Conservation (phyloP, 2,329 filamentous ascomycete species). For the Paradendryphiella salina region DNA sequence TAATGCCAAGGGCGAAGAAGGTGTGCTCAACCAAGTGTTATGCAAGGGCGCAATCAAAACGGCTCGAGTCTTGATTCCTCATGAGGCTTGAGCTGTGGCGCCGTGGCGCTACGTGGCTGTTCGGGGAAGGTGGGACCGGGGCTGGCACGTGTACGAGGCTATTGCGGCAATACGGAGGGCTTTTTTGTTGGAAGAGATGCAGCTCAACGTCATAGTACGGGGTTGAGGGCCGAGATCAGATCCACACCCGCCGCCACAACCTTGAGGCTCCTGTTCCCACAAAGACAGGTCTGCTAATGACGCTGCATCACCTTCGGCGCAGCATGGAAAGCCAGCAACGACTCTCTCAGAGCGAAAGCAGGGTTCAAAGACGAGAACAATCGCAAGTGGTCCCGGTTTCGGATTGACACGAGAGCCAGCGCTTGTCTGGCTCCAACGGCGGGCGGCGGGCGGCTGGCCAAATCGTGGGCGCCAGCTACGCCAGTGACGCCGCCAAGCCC, state of each 20-base stretch:
- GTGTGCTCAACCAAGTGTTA: too few species aligned
- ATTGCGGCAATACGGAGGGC: constrained; percentile 2
- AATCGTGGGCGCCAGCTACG: not conserved
- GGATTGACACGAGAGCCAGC: not conserved
- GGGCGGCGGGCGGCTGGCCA: constrained; percentile 15
- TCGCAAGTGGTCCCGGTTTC: not conserved
- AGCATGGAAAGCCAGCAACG: not conserved
- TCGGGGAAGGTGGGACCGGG: not conserved
- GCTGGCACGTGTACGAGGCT: not conserved
- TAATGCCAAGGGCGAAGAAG: too few species aligned
- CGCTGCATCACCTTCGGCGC: not conserved
- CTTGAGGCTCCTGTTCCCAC: constrained; percentile 9
- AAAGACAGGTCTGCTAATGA: not conserved
- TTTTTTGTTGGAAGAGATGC: constrained; percentile 2
- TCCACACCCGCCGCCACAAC: constrained; percentile 7
- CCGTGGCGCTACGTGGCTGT: constrained; percentile 4
- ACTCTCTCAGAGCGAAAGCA: not conserved
- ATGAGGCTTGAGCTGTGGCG: not conserved
- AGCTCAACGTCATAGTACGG: constrained; percentile 15
- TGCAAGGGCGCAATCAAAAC: too few species aligned
- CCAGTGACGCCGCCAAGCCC: constrained; percentile 21
- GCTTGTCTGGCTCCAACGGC: constrained; percentile 13
- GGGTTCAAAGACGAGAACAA: not conserved
- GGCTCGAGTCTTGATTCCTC: too few species aligned
- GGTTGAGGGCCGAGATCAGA: constrained; percentile 12